These are phyloP conservation scores for Xerocomellus intermedius DNA, from an alignment of 768 basidiomycete species.

Conservation along the genomic window DNA sequence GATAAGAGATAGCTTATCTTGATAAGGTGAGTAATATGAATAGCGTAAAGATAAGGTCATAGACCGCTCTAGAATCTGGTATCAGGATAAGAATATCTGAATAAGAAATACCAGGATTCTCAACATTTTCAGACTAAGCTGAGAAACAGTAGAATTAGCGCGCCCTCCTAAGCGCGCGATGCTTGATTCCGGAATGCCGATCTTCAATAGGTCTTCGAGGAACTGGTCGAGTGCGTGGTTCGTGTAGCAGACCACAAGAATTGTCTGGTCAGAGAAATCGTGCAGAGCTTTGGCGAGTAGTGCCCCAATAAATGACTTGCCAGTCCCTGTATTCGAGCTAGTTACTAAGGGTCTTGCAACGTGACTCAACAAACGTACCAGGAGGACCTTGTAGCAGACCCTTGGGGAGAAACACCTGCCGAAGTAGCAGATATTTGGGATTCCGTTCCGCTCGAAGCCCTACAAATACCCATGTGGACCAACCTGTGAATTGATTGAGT, in stretches of 20 bases:
- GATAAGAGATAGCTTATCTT: no score
- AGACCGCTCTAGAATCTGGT: no score
- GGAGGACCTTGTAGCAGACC: conserved; percentile 72
- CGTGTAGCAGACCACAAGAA: conserved; percentile 69
- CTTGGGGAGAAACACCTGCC: no score
- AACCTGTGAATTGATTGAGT: no score
- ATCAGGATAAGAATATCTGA: no score
- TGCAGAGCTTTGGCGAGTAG: conserved; percentile 59
- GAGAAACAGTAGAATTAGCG: conserved; percentile 45
- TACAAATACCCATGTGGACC: no score
- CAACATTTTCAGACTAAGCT: conserved; percentile 44
- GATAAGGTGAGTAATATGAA: no score
- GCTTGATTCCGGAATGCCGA: conserved; percentile 48
- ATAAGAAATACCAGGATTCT: no score
- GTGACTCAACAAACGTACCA: conserved; percentile 40
- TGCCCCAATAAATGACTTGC: conserved; percentile 71
- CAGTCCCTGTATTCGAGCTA: conserved; percentile 48
- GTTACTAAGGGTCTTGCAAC: not conserved
- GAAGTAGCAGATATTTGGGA: no score
- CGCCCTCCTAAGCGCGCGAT: conserved; percentile 61
- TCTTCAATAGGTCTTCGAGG: conserved; percentile 56
- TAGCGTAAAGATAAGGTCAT: no score
- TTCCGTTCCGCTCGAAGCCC: no score
- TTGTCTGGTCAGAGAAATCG: conserved; percentile 42
- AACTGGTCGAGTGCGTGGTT: conserved; percentile 75